These are phyloP conservation scores for Blastomyces emzantsi DNA, from an alignment of 2,329 filamentous ascomycete species.

Conservation along the genomic window DNA sequence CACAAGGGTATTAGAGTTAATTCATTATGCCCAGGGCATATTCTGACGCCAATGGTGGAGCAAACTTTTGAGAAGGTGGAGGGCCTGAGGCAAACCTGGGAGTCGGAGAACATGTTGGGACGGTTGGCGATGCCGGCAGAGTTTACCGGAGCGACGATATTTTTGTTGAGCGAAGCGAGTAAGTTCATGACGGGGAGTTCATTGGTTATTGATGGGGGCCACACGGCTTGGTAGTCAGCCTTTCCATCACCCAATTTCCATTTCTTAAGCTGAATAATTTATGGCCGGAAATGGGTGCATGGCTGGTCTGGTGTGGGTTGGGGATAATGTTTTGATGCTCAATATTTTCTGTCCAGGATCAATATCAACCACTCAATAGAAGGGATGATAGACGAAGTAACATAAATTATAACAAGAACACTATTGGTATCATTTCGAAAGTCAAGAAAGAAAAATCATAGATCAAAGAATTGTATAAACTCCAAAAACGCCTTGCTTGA, in stretches of 20 bases:
- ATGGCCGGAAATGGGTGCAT: not conserved
- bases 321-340: not conserved
- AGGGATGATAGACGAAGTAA: not conserved
- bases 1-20: constrained; percentile 45
- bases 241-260: not conserved
- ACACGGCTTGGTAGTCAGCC: constrained; percentile 40
- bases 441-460: not conserved
- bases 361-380: not conserved
- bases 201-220: constrained; percentile 61
- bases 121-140: constrained; percentile 47
- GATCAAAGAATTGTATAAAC: not conserved
- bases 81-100: constrained; percentile 42
- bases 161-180: constrained; percentile 57
- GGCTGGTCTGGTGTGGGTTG: not conserved
- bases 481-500: constrained; percentile 9
- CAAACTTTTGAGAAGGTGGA: constrained; percentile 66
- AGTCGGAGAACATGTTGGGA: constrained; percentile 43
- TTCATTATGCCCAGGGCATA: constrained; percentile 45
- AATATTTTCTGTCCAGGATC: not conserved
- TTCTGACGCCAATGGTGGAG: constrained; percentile 64
- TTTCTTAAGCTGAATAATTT: not conserved
- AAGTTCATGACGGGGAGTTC: constrained; percentile 62
- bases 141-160: constrained; percentile 56
- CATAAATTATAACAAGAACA: not conserved
- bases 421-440: constrained; percentile 2